Base-by-base conservation (phyloP, 805 yeast genomes). In the Candida bentonensis region DNA sequence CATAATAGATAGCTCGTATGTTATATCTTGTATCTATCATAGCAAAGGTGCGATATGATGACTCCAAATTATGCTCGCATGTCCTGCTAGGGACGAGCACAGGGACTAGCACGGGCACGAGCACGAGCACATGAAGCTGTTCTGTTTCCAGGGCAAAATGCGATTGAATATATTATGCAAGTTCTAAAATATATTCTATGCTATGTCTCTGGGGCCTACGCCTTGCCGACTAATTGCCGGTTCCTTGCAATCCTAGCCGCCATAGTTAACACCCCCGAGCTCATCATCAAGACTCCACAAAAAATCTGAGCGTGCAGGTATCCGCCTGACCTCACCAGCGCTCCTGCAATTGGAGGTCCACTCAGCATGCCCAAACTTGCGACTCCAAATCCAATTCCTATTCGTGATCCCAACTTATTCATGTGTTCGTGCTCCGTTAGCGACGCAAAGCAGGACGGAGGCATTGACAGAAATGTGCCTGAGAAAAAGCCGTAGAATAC, bases 371-470 rank as follows among this genome's bases (percentile, higher is more conserved):
- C 75, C 51, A 72, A 66, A 0, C 88, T 72, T 26, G 79, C 78
- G 5, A 68, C 49, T n/a, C 71, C 65, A 26, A 83, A 65, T 1
- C 85, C 72, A 34, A 76, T 46, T 2, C 84, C 85, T 83, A 84
- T 79, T 21, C 63, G 48, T 1, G 58, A 50, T 3, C 64, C 61
- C 1, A 56, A 42, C 42, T 72, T 70, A 44, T 67, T 62, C 1
- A 77, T 73, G 15, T 70, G 71, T 27, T 41, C 30, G 15, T 43
- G 46, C 3, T 53, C 47, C 21, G 62, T 52, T 23, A 56, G 54
- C 13, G 48, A 44, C 7, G 59, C 58, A 13, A 59, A 43, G 44
- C 56, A 48, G 2, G 60, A 54, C 9, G 62, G 58, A 36, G 60
- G 54, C 21, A 62, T 42, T 2, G 64, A 57, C 28, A 59, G 59